These are phyloP conservation scores for Davidsoniella virescens DNA, from an alignment of 2,329 filamentous ascomycete genomes.

Conservation along the genomic window DNA sequence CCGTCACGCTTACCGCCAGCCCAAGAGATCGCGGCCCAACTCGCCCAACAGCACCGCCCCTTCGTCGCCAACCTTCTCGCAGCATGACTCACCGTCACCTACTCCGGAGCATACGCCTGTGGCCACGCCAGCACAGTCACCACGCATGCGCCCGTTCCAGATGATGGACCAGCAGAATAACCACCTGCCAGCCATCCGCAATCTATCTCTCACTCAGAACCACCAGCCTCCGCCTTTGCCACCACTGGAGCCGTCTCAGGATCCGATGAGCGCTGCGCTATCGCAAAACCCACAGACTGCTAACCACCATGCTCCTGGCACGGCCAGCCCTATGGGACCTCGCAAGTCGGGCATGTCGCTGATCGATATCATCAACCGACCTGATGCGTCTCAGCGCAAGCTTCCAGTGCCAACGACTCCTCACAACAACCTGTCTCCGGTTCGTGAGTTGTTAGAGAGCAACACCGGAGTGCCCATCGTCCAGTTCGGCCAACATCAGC, in stretches of 20 bases:
- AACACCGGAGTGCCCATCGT: slow-evolving; percentile 54
- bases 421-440: slow-evolving; percentile 42
- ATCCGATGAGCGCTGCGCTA: slow-evolving; percentile 3
- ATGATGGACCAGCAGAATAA: slow-evolving; percentile 34
- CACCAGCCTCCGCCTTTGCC: slow-evolving; percentile 39
- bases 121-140: slow-evolving; percentile 87
- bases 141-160: slow-evolving; percentile 64
- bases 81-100: slow-evolving; percentile 79
- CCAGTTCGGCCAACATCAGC: slow-evolving; percentile 59
- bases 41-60: slow-evolving; percentile 92
- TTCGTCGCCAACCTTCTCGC: slow-evolving; percentile 84
- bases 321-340: slow-evolving; percentile 22
- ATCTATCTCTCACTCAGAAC: slow-evolving; percentile 34
- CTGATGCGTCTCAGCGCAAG: slow-evolving; percentile 78
- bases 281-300: slow-evolving; percentile 27
- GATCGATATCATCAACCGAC: slow-evolving; percentile 79
- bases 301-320: slow-evolving; percentile 30
- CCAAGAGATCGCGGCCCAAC: slow-evolving; percentile 82
- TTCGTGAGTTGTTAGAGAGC: slow-evolving; percentile 66
- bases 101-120: slow-evolving; percentile 98
- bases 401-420: slow-evolving; percentile 82
- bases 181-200: slow-evolving; percentile 78
- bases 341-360: slow-evolving; percentile 58
- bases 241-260: slow-evolving; percentile 34
- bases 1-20: slow-evolving; percentile 46